phyloP scores from a whole-genome alignment of 1,284 basidiomycete genomes.

The Puccinia horiana region DNA sequence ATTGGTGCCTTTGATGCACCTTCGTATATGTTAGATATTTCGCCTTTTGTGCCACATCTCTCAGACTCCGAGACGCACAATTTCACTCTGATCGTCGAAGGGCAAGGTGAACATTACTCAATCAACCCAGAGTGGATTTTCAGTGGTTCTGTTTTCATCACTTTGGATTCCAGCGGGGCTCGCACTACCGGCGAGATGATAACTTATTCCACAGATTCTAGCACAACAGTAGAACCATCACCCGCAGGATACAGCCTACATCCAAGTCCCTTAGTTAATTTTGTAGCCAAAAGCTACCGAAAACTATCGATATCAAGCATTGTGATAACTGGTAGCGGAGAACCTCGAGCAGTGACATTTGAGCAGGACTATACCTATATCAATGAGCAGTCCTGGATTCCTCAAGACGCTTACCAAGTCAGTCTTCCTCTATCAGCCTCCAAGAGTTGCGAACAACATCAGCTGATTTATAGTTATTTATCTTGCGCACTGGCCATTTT shows the following conservation, averaged over 20 bases:
- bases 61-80: conserved; percentile 70
- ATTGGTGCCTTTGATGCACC: conserved; percentile 77
- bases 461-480: background rate
- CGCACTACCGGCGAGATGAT: conserved; percentile 32
- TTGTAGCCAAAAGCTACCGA: conserved; percentile 12
- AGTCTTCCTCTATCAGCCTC: background rate
- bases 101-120: conserved; percentile 68
- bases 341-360: conserved; percentile 6
- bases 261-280: background rate
- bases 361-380: conserved; percentile 17
- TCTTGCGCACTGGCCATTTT: conserved; percentile 2
- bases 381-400: conserved; percentile 21
- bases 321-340: conserved; percentile 33
- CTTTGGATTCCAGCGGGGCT: conserved; percentile 59
- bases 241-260: background rate
- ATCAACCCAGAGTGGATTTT: conserved; percentile 75
- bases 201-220: background rate
- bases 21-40: conserved; percentile 74
- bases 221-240: background rate
- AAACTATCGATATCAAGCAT: conserved; percentile 6
- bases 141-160: conserved; percentile 68
- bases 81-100: conserved; percentile 71
- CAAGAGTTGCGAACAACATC: background rate
- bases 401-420: conserved; percentile 14
- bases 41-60: conserved; percentile 73